Conservation (phyloP, 208 protist genomes). For the Leishmania gerbilli region DNA sequence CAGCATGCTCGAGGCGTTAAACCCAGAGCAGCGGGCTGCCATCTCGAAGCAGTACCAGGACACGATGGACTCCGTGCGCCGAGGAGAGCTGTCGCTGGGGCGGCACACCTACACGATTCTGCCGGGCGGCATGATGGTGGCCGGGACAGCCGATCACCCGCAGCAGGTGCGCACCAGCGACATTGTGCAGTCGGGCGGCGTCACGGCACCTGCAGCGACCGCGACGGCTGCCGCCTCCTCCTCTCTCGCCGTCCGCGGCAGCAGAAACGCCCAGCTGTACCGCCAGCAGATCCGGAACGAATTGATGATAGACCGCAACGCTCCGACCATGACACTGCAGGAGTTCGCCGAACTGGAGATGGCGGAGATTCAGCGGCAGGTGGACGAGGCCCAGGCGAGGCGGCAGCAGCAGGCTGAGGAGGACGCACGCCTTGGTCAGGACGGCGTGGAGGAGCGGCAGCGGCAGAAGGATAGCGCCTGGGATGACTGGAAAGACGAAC, state of each 20-base stretch:
- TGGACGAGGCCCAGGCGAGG: constrained; percentile 47
- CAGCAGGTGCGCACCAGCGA: constrained; percentile 33
- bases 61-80: constrained; percentile 70
- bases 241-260: constrained; percentile 14
- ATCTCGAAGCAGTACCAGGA: constrained; percentile 71
- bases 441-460: constrained; percentile 87
- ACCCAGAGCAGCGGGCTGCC: constrained; percentile 53
- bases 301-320: constrained; percentile 82
- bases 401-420: constrained; percentile 64
- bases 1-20: constrained; percentile 71
- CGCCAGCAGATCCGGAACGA: constrained; percentile 73
- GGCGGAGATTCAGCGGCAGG: constrained; percentile 76
- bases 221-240: constrained; percentile 2
- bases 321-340: constrained; percentile 84
- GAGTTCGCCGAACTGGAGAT: constrained; percentile 89
- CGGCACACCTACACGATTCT: constrained; percentile 90
- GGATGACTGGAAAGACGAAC: constrained; percentile 86
- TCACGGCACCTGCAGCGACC: constrained; percentile 1
- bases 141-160: constrained; percentile 57
- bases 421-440: constrained; percentile 72
- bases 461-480: constrained; percentile 76
- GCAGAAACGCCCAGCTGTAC: constrained; percentile 45
- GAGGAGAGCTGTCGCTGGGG: constrained; percentile 67
- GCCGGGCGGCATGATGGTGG: constrained; percentile 71
- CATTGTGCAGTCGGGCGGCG: constrained; percentile 23